Evolutionary conservation across 2,329 filamentous ascomycete species (phyloP), one percentile per base, ranked within the genome.

Genomic region (Fusarium temperatum): DNA sequence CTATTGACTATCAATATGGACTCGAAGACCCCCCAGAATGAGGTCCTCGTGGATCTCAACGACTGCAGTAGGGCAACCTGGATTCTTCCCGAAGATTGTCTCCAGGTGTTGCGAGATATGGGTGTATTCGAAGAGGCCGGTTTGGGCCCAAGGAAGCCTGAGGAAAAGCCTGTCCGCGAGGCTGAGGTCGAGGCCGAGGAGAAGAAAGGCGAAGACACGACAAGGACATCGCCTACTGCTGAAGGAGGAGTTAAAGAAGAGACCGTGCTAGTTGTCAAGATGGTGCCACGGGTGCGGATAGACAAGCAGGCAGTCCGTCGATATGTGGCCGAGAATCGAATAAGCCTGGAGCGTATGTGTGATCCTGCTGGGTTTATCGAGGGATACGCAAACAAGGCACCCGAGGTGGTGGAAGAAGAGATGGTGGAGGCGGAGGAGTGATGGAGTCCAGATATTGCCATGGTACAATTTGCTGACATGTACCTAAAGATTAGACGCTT

Each of bases 31-130:
- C 22, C 70, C 2, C 77, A 57, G 38, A 76, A 59, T 62, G 78
- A 90, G 77, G 78, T 85, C 9, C 82, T 95, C 60, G 84, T 91
- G 0, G 92, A 92, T 17, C 85, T 97, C 17, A 88, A 90, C 54
- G 89, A 93, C 65, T 92, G 96, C 78, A 94, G 93, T 60, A 85
- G 89, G 55, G 90, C 89, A 44, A 98, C 95, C 2, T 97, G 94
- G 86, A 97, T 98, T 81, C 86, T 92, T 63, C 88, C 89, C 0
- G 96, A 98, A 48, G 96, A 98, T 82, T 94, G 96, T 66, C 88
- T 97, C 48, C 86, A 86, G 2, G 91, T 94, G 30, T 84, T 98
- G 61, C 90, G 93, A 68, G 91, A 94, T 66, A 98, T 98, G 94
- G 91, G 89, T 14, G 84, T 96, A 41, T 85, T 92, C 54, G 82